phyloP scores from a whole-genome alignment of 345 rosid species.

The Brassica napus region Da-Ae NC_063442.1:1384001-1384500 shows the following conservation, averaged over 20 bases:
- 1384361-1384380: constrained; percentile 77
- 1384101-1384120: not conserved
- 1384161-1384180: constrained; percentile 51
- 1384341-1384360: not conserved
- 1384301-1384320: not conserved
- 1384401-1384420: constrained; percentile 81
- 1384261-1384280: constrained; percentile 70
- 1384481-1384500: constrained; percentile 78
- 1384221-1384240: constrained; percentile 58
- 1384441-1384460: constrained; percentile 81
- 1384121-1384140: constrained; percentile 65
- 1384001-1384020: constrained; percentile 77
- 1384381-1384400: constrained; percentile 83
- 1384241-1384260: constrained; percentile 57
- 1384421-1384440: constrained; percentile 73
- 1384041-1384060: not conserved
- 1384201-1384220: constrained; percentile 69
- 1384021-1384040: constrained; percentile 79
- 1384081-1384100: constrained; percentile 1
- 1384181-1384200: constrained; percentile 70
- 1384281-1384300: not conserved
- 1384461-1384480: constrained; percentile 88
- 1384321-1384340: not conserved
- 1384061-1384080: too few relatives aligned
- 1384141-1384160: constrained; percentile 65